These are phyloP conservation scores for Salix arbutifolia DNA, from an alignment of 345 rosid species.

Conservation along the genomic window DNA sequence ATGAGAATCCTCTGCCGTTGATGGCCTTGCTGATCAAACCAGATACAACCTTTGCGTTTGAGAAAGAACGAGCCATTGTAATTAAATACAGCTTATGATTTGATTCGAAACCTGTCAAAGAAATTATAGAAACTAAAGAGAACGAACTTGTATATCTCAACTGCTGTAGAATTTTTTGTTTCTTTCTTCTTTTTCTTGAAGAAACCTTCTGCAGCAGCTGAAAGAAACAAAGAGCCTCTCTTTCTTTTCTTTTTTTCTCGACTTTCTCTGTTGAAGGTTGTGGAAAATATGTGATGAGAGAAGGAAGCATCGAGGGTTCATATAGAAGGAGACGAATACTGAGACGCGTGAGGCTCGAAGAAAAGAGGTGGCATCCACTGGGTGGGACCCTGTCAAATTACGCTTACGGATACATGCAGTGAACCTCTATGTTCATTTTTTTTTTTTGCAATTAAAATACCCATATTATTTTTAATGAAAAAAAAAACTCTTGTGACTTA, in stretches of 20 bases:
- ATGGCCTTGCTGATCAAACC: constrained; percentile 5
- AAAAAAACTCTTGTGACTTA: not conserved
- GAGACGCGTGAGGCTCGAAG: not conserved
- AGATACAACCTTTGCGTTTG: constrained; percentile 15
- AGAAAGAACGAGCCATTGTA: constrained; percentile 21
- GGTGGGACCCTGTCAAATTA: constrained; percentile 4
- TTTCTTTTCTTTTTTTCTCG: not conserved
- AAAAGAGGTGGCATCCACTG: not conserved
- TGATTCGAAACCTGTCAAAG: not conserved
- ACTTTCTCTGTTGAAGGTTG: not conserved
- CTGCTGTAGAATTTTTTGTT: constrained; percentile 1
- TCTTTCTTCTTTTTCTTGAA: too few relatives aligned
- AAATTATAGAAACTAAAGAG: not conserved
- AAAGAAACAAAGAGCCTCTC: not conserved
- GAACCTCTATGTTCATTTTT: not conserved
- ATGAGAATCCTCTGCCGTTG: constrained; percentile 14
- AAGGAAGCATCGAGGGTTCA: not conserved
- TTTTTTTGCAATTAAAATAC: too few relatives aligned
- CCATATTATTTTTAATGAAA: not conserved
- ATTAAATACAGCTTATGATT: not conserved
- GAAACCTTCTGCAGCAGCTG: constrained; percentile 4
- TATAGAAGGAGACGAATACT: not conserved
- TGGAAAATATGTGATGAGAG: not conserved
- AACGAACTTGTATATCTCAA: not conserved
- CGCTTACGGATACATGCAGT: not conserved